These are phyloP conservation scores for Xerocomellus amylosporus DNA, from an alignment of 768 basidiomycete genomes.

Conservation along the genomic window DNA sequence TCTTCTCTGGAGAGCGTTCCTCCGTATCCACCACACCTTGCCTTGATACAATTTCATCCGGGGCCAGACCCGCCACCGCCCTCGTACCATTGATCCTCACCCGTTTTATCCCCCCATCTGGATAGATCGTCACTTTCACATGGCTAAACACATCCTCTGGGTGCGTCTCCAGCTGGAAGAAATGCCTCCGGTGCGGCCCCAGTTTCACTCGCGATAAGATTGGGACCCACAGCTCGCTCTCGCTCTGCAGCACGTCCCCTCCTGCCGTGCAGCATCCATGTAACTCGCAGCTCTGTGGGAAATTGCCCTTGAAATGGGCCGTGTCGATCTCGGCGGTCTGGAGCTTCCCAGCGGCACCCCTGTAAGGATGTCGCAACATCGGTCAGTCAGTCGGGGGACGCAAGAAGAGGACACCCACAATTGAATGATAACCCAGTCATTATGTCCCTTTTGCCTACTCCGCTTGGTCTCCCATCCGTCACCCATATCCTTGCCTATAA, in stretches of 20 bases:
- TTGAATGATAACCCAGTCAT: constrained; percentile 89
- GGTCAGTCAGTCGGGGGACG: not conserved
- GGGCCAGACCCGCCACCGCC: constrained; percentile 24
- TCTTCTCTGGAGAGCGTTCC: not conserved
- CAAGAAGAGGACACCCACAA: constrained; percentile 50
- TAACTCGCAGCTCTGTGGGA: constrained; percentile 83
- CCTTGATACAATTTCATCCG: constrained; percentile 10
- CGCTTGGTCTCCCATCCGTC: constrained; percentile 99
- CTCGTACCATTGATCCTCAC: constrained; percentile 76
- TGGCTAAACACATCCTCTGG: constrained; percentile 67
- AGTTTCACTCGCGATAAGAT: constrained; percentile 77
- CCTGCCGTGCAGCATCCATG: constrained; percentile 47
- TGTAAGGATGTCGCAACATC: constrained; percentile 26
- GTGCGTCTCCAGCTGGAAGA: constrained; percentile 76
- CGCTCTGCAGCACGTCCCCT: constrained; percentile 38
- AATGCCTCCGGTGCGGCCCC: constrained; percentile 87
- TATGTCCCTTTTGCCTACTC: constrained; percentile 74
- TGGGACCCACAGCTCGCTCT: constrained; percentile 56
- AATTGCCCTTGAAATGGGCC: constrained; percentile 93
- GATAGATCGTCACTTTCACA: constrained; percentile 83
- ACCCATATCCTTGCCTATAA: constrained; percentile 80
- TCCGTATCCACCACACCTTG: constrained; percentile 3
- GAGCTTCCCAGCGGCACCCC: constrained; percentile 73
- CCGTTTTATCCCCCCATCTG: constrained; percentile 94
- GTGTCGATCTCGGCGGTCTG: constrained; percentile 88